Evolutionary conservation across 495 filamentous ascomycete species (phyloP), one percentile per base, ranked within the genome.

Genomic region (Talaromyces nanjingensis): DNA sequence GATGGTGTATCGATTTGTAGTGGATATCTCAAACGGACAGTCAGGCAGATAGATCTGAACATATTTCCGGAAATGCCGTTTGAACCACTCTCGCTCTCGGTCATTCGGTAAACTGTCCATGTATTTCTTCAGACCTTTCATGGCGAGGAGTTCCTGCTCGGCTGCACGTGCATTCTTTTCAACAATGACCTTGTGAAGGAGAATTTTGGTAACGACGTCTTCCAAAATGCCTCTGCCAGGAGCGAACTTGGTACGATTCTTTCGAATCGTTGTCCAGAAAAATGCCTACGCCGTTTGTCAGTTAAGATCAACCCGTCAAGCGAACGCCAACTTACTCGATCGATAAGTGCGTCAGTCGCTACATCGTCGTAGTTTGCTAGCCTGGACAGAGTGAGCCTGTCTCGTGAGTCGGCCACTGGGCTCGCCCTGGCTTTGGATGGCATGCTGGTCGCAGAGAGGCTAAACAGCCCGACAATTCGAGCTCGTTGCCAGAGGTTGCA

Each of bases 1-100:
- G 33, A 97, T 91, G n/a, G 92, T 93, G 76, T 97, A 99, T 52
- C 96, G 87, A 69, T 97, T 97, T 29, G 94, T 97, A 5, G 91
- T 94, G 31, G 86, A 89, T 47, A 98, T 91, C 72, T 99, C 94
- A 69, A 92, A 98, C 2, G 92, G 91, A 66, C 89, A 96, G 62
- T 98, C 94, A 9, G 92, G 89, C 29, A 92, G 81, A 76, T 97
- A 97, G 66, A 97, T 92, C 62, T 89, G 89, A 71, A 97, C 87
- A 74, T 99, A 99, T 65, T 90, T 92, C 53, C 89, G 87, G 65
- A 97, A 79, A 71, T 99, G 94, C 29, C 85, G 84, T 65, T 84
- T 81, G 71, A 98, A 98, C 74, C 96, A 91, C 24, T 92, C 88
- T 75, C 90, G 88, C 73, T 97, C 92, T 42, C 89, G 87, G 29